A percentile compares a stretch with the other conserved stretches of the same genome.
Evolutionary conservation across 164 flowering plant genomes (phyloP).

Genomic region (Tetrastigma voinierianum): DNA sequence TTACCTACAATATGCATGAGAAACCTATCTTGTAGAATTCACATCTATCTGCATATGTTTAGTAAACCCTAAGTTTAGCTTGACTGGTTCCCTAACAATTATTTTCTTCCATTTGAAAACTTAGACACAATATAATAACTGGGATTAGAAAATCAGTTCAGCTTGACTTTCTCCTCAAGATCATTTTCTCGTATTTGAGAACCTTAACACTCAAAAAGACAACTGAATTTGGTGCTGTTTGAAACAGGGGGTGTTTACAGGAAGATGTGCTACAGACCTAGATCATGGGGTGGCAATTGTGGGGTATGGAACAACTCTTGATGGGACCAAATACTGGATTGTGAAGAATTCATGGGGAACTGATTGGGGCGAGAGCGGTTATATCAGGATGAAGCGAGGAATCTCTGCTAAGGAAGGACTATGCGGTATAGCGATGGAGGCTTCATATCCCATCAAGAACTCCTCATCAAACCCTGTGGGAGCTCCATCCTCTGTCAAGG

Average conservation of each 20-base stretch:
- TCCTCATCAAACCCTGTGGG: conserved; percentile 31
- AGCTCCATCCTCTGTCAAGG: conserved; percentile 30
- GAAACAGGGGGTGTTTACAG: conserved; percentile 73
- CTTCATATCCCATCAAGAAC: conserved; percentile 78
- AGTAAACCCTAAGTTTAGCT: too few relatives aligned
- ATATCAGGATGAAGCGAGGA: conserved; percentile 74
- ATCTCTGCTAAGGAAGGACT: conserved; percentile 46
- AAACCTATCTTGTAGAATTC: too few relatives aligned
- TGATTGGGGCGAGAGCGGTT: conserved; percentile 90
- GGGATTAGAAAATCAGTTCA: neutral
- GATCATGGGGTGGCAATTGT: conserved; percentile 84
- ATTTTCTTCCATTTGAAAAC: too few relatives aligned
- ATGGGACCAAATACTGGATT: conserved; percentile 87
- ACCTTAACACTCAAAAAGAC: too few relatives aligned
- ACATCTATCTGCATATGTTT: too few relatives aligned
- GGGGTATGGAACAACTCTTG: conserved; percentile 74
- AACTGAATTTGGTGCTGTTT: too few relatives aligned
- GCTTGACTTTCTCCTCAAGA: neutral
- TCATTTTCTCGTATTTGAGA: too few relatives aligned
- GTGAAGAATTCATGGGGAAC: conserved; percentile 96
- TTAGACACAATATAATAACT: too few relatives aligned
- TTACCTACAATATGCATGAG: neutral
- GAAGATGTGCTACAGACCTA: conserved; percentile 64
- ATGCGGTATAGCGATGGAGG: conserved; percentile 87
- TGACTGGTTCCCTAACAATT: too few relatives aligned